phyloP scores from a whole-genome alignment of 345 rosid genomes.

The Mangifera indica region DNA sequence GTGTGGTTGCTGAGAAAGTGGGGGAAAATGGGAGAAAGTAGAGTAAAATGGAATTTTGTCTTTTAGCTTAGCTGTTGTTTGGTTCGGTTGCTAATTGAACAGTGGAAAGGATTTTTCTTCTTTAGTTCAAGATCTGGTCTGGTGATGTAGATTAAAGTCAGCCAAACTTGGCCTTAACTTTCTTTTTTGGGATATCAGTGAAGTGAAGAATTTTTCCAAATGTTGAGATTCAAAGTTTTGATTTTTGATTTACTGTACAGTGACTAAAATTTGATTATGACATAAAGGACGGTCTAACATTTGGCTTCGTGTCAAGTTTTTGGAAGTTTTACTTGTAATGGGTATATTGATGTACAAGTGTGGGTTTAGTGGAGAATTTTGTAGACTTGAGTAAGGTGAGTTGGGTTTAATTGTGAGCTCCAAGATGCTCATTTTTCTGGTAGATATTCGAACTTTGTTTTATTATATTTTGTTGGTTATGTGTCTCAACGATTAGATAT shows the following conservation, averaged over 20 bases:
- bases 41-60: neutral
- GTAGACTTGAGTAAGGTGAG: conserved; percentile 29
- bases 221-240: conserved; percentile 7
- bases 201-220: neutral
- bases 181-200: neutral
- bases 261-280: conserved; percentile 10
- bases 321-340: neutral
- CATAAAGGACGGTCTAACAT: neutral
- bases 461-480: conserved; percentile 23
- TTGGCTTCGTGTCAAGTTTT: conserved; percentile 18
- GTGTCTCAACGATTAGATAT: conserved; percentile 19
- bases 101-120: neutral
- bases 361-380: conserved; percentile 34
- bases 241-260: neutral
- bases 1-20: conserved; percentile 26
- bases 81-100: neutral
- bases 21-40: neutral
- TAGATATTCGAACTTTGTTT: conserved; percentile 17
- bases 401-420: conserved; percentile 28
- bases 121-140: conserved; percentile 7
- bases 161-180: neutral
- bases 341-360: neutral
- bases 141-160: neutral
- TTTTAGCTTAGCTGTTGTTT: conserved; percentile 4
- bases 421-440: conserved; percentile 42